Evolutionary conservation across 345 rosid species (phyloP).

Genomic region (Trapa bicornis): DNA sequence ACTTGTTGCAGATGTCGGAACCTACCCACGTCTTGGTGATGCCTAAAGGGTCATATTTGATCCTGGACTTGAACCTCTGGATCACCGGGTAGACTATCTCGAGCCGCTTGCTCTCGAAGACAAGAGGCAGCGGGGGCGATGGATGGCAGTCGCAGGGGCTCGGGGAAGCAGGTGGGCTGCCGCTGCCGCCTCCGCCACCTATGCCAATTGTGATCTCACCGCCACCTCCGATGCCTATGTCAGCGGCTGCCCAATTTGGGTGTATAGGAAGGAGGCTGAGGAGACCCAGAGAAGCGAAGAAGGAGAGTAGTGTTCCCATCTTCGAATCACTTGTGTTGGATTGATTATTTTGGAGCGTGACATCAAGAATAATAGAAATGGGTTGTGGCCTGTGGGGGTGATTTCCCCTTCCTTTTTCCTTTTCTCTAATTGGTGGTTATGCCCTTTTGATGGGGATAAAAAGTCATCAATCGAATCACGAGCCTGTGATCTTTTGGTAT

Average conservation of each 20-base stretch:
- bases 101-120: neutral
- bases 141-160: neutral
- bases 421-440: neutral
- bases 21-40: constrained; percentile 17
- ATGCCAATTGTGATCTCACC: neutral
- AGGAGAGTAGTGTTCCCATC: neutral
- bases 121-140: constrained; percentile 5
- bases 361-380: neutral
- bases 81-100: constrained; percentile 12
- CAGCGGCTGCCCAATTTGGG: neutral
- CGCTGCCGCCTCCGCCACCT: constrained; percentile 1
- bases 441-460: neutral
- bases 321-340: neutral
- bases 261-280: neutral
- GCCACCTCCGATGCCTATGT: neutral
- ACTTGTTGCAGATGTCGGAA: constrained; percentile 15
- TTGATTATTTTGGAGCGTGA: neutral
- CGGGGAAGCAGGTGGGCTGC: neutral
- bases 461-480: neutral
- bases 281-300: neutral
- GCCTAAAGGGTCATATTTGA: neutral
- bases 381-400: too few species aligned
- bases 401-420: neutral
- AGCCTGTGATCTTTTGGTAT: constrained; percentile 1
- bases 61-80: constrained; percentile 10